A percentile compares a stretch with the other conserved stretches of the same genome.
Conservation (phyloP, 306 rosid species). For the Inga laurina region DNA sequence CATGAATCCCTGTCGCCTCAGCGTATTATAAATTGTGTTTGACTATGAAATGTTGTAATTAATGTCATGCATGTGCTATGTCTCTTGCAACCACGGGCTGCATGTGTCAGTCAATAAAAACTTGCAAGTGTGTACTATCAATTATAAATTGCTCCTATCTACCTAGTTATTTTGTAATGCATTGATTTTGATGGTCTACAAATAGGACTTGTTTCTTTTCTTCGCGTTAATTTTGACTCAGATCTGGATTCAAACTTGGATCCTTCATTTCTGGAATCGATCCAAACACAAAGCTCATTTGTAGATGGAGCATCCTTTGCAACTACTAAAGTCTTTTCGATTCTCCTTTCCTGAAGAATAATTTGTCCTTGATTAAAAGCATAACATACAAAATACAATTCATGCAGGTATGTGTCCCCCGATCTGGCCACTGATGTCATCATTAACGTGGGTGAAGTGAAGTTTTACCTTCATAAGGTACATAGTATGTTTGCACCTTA, state of each 20-base stretch:
- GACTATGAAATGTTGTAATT: neutral
- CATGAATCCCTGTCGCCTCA: constrained; percentile 19
- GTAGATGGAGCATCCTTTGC: neutral
- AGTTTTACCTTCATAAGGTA: constrained; percentile 94
- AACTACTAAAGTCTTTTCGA: neutral
- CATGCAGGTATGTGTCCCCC: constrained; percentile 78
- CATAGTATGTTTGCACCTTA: constrained; percentile 7
- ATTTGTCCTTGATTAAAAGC: constrained; percentile 25
- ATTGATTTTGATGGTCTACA: neutral
- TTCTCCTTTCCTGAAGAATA: neutral
- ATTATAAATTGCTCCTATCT: neutral
- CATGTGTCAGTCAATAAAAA: neutral
- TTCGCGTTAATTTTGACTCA: neutral
- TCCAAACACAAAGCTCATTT: neutral
- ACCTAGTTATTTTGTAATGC: neutral
- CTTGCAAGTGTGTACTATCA: neutral
- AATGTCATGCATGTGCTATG: constrained; percentile 1
- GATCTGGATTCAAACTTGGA: neutral
- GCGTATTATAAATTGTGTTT: constrained; percentile 16
- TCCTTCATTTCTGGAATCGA: neutral
- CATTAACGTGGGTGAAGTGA: constrained; percentile 78
- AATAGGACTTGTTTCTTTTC: neutral
- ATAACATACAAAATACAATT: neutral
- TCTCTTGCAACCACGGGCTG: neutral
- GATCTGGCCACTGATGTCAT: constrained; percentile 80